Percentiles rank a stretch among this genome's conserved stretches.
phyloP scores from a whole-genome alignment of 148 eudicot genomes.

The Beta vulgaris region DNA sequence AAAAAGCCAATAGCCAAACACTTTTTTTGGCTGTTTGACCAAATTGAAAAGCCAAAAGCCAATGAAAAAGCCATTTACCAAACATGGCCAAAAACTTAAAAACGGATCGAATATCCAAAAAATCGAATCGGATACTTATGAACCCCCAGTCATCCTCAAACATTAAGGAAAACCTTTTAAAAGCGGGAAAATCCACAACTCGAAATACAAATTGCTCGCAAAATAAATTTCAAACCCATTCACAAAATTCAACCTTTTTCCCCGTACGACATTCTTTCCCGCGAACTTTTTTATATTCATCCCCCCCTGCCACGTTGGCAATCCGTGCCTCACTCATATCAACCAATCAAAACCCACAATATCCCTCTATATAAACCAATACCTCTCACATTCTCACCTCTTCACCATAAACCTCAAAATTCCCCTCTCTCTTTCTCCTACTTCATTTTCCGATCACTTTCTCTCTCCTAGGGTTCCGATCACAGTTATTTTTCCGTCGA shows the following conservation, averaged over 20 bases:
- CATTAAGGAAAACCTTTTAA: not conserved
- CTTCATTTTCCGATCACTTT: slow-evolving; percentile 8
- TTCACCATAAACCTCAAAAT: not conserved
- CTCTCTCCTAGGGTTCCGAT: slow-evolving; percentile 32
- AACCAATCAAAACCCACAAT: slow-evolving; percentile 29
- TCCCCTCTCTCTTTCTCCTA: not conserved
- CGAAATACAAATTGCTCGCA: too few species aligned
- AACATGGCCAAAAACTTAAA: too few species aligned
- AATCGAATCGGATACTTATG: too few species aligned
- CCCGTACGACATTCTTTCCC: not conserved
- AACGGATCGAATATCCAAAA: too few species aligned
- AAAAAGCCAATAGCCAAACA: too few species aligned
- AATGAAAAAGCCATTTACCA: too few species aligned
- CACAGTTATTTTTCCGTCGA: not conserved
- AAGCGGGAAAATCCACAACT: slow-evolving; percentile 12
- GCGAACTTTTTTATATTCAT: slow-evolving; percentile 11
- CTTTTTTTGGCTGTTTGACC: too few species aligned
- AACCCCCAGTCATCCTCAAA: too few species aligned
- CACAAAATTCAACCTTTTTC: slow-evolving; percentile 2
- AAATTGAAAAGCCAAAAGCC: too few species aligned
- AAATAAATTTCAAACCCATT: too few species aligned
- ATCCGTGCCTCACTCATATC: slow-evolving; percentile 11
- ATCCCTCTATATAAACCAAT: slow-evolving; percentile 22
- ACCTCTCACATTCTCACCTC: not conserved
- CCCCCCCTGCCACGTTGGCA: slow-evolving; percentile 26